These are phyloP conservation scores for Thymus quinquecostatus DNA, from an alignment of 257 asterid genomes.

Conservation along the genomic window DNA sequence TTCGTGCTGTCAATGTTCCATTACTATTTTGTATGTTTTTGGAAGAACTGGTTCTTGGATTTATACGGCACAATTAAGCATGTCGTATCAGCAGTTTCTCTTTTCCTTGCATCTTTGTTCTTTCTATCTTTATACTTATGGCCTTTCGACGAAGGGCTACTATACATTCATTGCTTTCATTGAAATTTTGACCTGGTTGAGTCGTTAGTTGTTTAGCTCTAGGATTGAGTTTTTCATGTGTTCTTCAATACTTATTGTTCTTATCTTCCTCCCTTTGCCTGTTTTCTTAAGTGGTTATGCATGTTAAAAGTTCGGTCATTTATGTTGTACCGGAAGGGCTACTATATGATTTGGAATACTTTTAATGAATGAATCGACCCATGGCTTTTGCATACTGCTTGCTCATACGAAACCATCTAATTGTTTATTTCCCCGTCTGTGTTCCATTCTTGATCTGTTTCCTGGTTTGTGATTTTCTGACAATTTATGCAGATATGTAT, in stretches of 20 bases:
- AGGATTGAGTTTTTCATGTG: constrained; percentile 2
- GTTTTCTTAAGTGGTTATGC: not conserved
- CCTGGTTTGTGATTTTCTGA: constrained; percentile 26
- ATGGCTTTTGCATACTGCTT: constrained; percentile 17
- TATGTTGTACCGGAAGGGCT: too few relatives aligned
- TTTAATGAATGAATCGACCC: not conserved
- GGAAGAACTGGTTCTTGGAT: not conserved
- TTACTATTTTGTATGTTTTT: not conserved
- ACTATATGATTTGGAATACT: not conserved
- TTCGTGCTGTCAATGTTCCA: not conserved
- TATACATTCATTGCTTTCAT: not conserved
- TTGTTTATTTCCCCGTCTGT: not conserved
- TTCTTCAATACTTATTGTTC: not conserved
- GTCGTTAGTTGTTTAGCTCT: not conserved
- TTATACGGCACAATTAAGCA: not conserved
- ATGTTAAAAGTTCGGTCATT: not conserved
- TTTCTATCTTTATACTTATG: not conserved
- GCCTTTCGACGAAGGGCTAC: not conserved
- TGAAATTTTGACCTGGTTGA: not conserved
- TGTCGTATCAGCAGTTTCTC: constrained; percentile 8
- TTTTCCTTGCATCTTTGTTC: constrained; percentile 11
- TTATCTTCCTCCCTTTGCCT: not conserved
- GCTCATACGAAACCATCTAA: not conserved
- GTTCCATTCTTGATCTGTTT: not conserved
- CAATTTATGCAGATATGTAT: constrained; percentile 44